Base-by-base conservation (phyloP, 2,329 filamentous ascomycete species). In the Claviceps quebecensis region DNA sequence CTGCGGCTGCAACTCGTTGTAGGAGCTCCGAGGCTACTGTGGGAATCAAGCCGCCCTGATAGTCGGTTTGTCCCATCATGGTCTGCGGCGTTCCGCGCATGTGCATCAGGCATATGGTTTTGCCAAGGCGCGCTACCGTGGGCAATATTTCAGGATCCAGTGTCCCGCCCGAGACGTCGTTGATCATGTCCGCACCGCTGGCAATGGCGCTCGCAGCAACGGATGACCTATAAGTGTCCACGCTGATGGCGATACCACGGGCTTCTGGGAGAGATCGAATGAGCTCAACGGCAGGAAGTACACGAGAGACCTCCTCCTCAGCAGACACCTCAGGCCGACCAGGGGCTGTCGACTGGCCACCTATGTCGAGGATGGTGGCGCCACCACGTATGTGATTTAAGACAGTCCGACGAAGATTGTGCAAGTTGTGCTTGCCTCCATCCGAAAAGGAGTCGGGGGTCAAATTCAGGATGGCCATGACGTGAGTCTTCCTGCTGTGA, bases 381-480 rank as follows among this genome's bases (percentile, higher is more conserved):
- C 90, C 89, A 7, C 73, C 71, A 40, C 69, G 67, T 55, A 94
- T 77, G 62, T 88, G 82, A 11, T 68, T 59, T 48, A 72, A 68
- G 16, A 90, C 74, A 1, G 78, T 84, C 13, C 72, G 62, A 13
- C 73, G 68, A 26, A 93, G 73, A 55, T 78, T 72, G 13, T 68
- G 61, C 23, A 71, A 61, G 44, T 70, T 68, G 65, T 89, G 78
- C 8, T 72, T 61, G 8, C 89, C 89, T 50, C 89, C 91, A 63
- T 97, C 90, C 1, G 91, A 97, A 71, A 98, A 98, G 9, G 91
- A 97, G 69, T 98, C 91, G 0, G 91, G 91, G 0, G 93, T 97
- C 49, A 95, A 71, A 67, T 98, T 98, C 45, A 97, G 74, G 56
- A 98, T 95, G 51, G 86, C 87, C 93, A 98, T 98, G 58, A 96